Conservation (phyloP, 495 filamentous ascomycete species). For the Lasiosphaeriaceae sp. region DNA sequence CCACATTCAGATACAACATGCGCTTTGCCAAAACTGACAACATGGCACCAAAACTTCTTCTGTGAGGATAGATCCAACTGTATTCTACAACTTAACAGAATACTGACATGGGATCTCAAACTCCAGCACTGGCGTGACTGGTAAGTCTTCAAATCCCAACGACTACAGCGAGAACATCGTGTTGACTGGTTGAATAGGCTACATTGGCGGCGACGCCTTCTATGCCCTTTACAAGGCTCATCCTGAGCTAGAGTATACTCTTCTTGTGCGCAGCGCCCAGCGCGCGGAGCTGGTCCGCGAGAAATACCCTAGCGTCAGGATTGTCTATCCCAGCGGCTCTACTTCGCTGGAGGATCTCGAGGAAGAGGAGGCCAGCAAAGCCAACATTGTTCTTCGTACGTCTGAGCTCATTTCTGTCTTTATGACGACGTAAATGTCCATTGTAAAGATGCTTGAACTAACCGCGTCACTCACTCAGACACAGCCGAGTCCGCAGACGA, state of each 20-base stretch:
- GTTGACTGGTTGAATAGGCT: too few species aligned
- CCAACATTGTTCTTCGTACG: slow-evolving; percentile 66
- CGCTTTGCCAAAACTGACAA: neutral
- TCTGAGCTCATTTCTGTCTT: slow-evolving; percentile 8
- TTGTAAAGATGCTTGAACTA: neutral
- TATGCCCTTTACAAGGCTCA: slow-evolving; percentile 56
- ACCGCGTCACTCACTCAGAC: slow-evolving; percentile 26
- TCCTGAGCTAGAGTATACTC: slow-evolving; percentile 64
- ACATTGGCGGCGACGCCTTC: slow-evolving; percentile 73
- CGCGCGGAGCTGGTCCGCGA: slow-evolving; percentile 59
- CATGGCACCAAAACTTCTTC: neutral
- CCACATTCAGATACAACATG: too few species aligned
- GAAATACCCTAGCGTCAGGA: slow-evolving; percentile 51
- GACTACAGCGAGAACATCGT: neutral
- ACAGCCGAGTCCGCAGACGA: slow-evolving; percentile 47
- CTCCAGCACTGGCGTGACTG: neutral
- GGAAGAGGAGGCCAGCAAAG: slow-evolving; percentile 50
- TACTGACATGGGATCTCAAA: neutral
- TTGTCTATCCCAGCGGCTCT: slow-evolving; percentile 46
- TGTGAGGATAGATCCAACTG: neutral
- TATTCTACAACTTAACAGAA: neutral
- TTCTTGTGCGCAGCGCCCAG: slow-evolving; percentile 62
- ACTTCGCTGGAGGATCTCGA: slow-evolving; percentile 54
- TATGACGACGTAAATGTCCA: neutral
- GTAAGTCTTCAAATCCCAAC: neutral